A percentile compares a stretch with the other conserved stretches of the same genome.
Evolutionary conservation across 2,329 filamentous ascomycete genomes (phyloP).

Genomic region (Fusarium tuaranense): DNA sequence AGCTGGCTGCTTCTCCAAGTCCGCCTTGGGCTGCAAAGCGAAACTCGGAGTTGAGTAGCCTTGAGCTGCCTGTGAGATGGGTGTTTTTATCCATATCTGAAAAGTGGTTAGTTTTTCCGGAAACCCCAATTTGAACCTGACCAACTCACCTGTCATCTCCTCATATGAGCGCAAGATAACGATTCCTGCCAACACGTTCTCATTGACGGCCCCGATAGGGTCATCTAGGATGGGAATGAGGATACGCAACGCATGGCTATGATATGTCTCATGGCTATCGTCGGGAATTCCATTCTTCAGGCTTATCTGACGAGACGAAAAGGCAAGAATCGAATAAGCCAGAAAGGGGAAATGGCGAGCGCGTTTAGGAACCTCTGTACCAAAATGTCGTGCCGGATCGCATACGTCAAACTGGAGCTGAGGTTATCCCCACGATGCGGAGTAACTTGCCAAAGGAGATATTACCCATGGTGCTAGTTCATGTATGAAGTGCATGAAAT

Average conservation of each 20-base stretch:
- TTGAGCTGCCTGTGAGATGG: constrained; percentile 43
- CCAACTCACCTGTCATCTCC: constrained; percentile 51
- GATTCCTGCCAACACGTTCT: constrained; percentile 54
- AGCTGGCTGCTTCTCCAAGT: constrained; percentile 58
- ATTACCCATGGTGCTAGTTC: constrained; percentile 30
- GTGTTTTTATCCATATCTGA: constrained; percentile 43
- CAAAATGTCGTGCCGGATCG: constrained; percentile 55
- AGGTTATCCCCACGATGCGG: constrained; percentile 9
- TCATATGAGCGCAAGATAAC: constrained; percentile 55
- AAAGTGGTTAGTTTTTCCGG: background rate
- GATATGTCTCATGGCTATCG: constrained; percentile 53
- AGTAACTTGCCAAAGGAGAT: background rate
- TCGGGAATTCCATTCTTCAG: constrained; percentile 28
- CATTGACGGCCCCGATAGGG: constrained; percentile 48
- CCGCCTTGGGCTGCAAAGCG: constrained; percentile 45
- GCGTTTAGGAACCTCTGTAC: constrained; percentile 53
- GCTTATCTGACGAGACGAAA: constrained; percentile 40
- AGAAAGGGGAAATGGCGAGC: constrained; percentile 55
- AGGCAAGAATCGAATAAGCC: constrained; percentile 44
- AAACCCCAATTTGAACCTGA: background rate
- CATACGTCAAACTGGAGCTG: constrained; percentile 54
- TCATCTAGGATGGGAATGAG: constrained; percentile 52
- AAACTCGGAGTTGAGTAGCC: constrained; percentile 44
- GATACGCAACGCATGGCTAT: constrained; percentile 54
- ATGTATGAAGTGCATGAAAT: constrained; percentile 36